phyloP scores from a whole-genome alignment of 441 rosid genomes.

The Gossypium davidsonii region DNA sequence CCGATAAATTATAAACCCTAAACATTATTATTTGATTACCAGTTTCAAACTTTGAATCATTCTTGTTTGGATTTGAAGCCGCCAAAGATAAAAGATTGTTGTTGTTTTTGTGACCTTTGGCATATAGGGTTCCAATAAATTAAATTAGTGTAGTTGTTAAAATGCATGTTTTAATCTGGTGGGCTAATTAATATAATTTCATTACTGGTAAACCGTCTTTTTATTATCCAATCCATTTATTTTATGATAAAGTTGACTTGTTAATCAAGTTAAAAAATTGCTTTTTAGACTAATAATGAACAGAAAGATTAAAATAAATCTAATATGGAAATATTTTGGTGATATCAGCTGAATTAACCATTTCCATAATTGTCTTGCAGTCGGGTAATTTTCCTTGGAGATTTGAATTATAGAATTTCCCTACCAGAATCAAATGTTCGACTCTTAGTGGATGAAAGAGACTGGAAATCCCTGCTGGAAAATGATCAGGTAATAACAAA shows the following conservation, averaged over 20 bases:
- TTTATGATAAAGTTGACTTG: background rate
- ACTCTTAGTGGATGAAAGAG: conserved; percentile 44
- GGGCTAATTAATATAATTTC: conserved; percentile 7
- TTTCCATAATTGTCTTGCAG: conserved; percentile 33
- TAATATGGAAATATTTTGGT: conserved; percentile 10
- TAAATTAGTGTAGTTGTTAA: background rate
- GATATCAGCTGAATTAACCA: conserved; percentile 21
- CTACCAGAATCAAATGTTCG: conserved; percentile 57
- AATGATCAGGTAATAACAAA: conserved; percentile 60
- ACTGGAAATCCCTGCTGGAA: conserved; percentile 55
- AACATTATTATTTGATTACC: background rate
- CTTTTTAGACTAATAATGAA: background rate
- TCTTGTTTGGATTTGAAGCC: conserved; percentile 11
- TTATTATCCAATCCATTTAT: background rate
- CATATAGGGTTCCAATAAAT: background rate
- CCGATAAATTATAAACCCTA: conserved; percentile 5
- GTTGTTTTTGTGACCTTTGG: background rate
- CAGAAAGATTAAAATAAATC: background rate
- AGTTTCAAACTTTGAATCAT: conserved; percentile 24
- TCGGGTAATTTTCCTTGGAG: conserved; percentile 71
- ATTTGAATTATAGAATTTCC: conserved; percentile 82
- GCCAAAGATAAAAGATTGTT: conserved; percentile 7
- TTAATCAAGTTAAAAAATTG: conserved; percentile 1
- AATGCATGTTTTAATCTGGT: background rate
- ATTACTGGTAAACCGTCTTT: conserved; percentile 3